Base-by-base conservation (phyloP, 2,329 filamentous ascomycete species). In the Ceratocystis albifundus region DNA sequence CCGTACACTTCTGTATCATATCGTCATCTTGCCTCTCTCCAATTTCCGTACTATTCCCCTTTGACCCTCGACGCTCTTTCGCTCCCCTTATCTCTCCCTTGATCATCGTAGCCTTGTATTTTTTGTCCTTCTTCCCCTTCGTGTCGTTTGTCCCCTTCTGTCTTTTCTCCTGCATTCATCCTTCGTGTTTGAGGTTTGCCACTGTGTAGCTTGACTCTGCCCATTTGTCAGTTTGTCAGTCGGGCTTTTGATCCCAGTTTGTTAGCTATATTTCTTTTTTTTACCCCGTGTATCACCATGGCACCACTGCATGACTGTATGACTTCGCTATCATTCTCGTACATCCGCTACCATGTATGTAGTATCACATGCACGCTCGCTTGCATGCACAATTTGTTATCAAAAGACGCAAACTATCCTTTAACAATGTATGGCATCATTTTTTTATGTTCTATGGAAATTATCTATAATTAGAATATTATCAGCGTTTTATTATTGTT, bases 301-400 rank as follows among this genome's bases (percentile, higher is more conserved):
- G 32, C 32, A 36, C 32, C 12, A 36, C 32, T 36, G 46, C 17
- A 50, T 50, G 20, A n/a, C 46, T n/a, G 46, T n/a, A 57, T 28
- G 17, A 15, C 53, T 28, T 17, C 53, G 30, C 25, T 4, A 12
- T 28, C 22, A 28, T 32, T 6, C 30, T 30, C 53, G 17, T n/a
- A 30, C 22, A 57, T 12, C 7, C 22, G 25, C 53, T 28, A 57
- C 53, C 8, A 57, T 57, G 53, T 32, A 57, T 57, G 53, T 57
- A 57, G 53, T n/a, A 57, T 22, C 53, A 57, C 53, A 22, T 57
- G 53, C 25, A 30, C 22, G 5, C 22, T 57, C 53, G 53, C 53
- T 28, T 57, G 53, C 53, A 57, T 57, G 53, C 53, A 57, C 30
- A 36, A 3, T n/a, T 57, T 12, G 25, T 22, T 30, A 57, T 57